A percentile compares a stretch with the other conserved stretches of the same genome.
Conservation (phyloP, 129 eudicot genomes). For the Centaurea solstitialis region DNA sequence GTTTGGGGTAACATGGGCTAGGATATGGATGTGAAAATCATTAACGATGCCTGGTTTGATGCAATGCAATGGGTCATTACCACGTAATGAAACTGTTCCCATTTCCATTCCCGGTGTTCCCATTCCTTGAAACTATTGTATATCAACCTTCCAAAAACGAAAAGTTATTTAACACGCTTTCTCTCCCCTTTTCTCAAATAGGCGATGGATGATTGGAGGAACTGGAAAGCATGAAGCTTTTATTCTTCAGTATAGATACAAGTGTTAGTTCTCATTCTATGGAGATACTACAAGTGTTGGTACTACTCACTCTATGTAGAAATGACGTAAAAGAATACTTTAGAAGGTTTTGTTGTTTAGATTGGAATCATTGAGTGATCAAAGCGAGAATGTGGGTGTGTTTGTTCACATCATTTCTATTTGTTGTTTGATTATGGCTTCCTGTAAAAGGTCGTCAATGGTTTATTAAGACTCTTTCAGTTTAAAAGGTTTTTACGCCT, state of each 20-base stretch:
- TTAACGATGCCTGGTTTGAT: too few species aligned
- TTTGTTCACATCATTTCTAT: too few species aligned
- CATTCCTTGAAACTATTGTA: background rate
- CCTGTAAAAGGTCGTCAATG: too few species aligned
- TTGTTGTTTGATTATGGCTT: too few species aligned
- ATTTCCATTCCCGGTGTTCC: background rate
- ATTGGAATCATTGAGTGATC: too few species aligned
- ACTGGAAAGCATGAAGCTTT: conserved; percentile 47
- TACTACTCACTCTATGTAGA: too few species aligned
- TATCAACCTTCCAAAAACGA: background rate
- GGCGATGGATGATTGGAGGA: conserved; percentile 80
- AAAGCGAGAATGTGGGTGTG: too few species aligned
- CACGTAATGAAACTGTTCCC: background rate
- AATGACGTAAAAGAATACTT: too few species aligned
- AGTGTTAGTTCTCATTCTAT: conserved; percentile 46
- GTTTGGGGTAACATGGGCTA: background rate
- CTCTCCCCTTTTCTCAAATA: conserved; percentile 21
- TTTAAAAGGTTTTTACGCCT: too few species aligned
- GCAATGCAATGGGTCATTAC: background rate
- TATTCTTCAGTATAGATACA: conserved; percentile 32
- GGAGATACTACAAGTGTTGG: too few species aligned
- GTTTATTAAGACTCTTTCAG: too few species aligned
- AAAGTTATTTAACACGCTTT: background rate
- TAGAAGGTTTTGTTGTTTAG: too few species aligned
- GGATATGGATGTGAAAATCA: background rate